Conservation (phyloP, 106 monocot species). For the Chionographis japonica region DNA sequence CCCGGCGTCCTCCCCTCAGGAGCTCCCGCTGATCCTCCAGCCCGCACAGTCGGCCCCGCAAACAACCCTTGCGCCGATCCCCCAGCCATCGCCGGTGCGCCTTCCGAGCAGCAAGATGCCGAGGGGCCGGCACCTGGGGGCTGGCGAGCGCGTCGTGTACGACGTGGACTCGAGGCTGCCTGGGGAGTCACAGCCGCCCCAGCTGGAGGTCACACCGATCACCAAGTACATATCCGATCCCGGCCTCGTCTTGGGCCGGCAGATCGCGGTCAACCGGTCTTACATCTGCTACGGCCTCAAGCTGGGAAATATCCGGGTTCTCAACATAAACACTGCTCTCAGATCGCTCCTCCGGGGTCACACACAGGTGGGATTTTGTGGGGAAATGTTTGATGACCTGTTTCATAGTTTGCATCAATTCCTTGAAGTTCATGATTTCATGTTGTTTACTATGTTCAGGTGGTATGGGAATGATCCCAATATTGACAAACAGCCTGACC, state of each 20-base stretch:
- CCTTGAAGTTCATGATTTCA: no score
- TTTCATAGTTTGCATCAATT: no score
- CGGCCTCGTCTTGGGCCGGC: slow-evolving; percentile 82
- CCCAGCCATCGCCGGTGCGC: slow-evolving; percentile 41
- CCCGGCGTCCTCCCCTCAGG: slow-evolving; percentile 20
- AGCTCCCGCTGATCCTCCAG: slow-evolving; percentile 30
- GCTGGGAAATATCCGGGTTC: slow-evolving; percentile 73
- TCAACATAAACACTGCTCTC: slow-evolving; percentile 89
- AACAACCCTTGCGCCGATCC: background rate
- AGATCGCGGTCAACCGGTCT: slow-evolving; percentile 90
- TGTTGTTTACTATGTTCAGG: no score
- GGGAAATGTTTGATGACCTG: no score
- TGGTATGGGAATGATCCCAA: no score
- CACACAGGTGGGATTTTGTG: slow-evolving; percentile 52
- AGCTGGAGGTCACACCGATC: slow-evolving; percentile 97
- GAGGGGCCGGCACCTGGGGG: slow-evolving; percentile 51
- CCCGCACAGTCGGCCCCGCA: slow-evolving; percentile 44
- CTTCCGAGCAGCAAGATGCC: slow-evolving; percentile 71
- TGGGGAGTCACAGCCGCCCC: slow-evolving; percentile 68
- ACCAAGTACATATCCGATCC: slow-evolving; percentile 95
- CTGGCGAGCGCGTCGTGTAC: slow-evolving; percentile 56
- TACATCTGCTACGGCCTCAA: slow-evolving; percentile 96
- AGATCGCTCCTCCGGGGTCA: slow-evolving; percentile 83
- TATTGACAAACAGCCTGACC: no score
- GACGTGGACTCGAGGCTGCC: slow-evolving; percentile 76